A percentile compares a stretch with the other conserved stretches of the same genome.
Conservation (phyloP, 495 filamentous ascomycete species). For the Trichocladium uniseriatum region DNA sequence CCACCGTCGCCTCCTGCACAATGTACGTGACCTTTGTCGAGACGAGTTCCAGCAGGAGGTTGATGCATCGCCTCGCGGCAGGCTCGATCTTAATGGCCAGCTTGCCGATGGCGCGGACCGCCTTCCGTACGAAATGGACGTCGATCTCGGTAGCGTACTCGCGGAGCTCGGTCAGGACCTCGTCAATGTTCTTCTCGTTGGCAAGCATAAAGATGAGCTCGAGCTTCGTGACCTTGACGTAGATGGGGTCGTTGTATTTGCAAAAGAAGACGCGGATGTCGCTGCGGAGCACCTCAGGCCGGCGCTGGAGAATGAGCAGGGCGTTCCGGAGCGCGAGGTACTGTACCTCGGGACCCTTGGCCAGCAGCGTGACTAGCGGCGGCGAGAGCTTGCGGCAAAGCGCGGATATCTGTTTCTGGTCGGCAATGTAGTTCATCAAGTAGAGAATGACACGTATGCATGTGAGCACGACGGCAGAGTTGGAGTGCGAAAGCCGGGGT, state of each 20-base stretch:
- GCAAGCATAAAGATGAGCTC: slow-evolving; percentile 99
- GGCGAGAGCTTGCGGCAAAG: slow-evolving; percentile 91
- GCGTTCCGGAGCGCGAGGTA: slow-evolving; percentile 94
- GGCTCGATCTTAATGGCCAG: slow-evolving; percentile 98
- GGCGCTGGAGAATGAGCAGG: slow-evolving; percentile 82
- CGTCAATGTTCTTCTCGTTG: slow-evolving; percentile 88
- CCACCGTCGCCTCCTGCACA: slow-evolving; percentile 98
- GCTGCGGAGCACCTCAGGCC: slow-evolving; percentile 89
- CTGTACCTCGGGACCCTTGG: slow-evolving; percentile 95
- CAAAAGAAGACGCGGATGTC: slow-evolving; percentile 99
- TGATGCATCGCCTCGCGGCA: slow-evolving; percentile 81
- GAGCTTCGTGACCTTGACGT: slow-evolving; percentile 98
- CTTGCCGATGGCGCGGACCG: slow-evolving; percentile 95
- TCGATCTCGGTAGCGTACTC: slow-evolving; percentile 99
- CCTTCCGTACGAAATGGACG: slow-evolving; percentile 96
- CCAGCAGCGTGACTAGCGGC: slow-evolving; percentile 86
- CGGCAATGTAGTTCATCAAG: slow-evolving; percentile 97
- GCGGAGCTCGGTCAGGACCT: slow-evolving; percentile 87
- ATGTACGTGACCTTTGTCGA: slow-evolving; percentile 99
- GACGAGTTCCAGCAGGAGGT: slow-evolving; percentile 84
- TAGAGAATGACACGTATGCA: slow-evolving; percentile 94
- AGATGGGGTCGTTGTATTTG: slow-evolving; percentile 99
- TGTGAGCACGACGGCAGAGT: slow-evolving; percentile 92
- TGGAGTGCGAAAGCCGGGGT: slow-evolving; percentile 88
- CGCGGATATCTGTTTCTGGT: slow-evolving; percentile 80